Base-by-base conservation (phyloP, 169 alveolate genomes). In the Plasmodium fragile region DNA sequence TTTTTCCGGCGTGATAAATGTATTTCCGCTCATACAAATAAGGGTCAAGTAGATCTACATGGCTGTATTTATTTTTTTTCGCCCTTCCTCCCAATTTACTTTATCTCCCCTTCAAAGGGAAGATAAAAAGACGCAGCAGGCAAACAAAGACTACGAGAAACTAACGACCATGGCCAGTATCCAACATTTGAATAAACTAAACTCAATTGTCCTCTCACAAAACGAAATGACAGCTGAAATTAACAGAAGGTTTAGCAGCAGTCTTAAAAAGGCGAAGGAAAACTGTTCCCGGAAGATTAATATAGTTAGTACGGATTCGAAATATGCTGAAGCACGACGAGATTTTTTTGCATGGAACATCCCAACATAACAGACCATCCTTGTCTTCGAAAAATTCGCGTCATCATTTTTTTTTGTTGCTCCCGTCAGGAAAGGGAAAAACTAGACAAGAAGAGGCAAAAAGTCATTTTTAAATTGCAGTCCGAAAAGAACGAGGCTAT, bases 381-480 rank as follows among this genome's bases (percentile, higher is more conserved):
- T n/a, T 6, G n/a, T 65, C n/a, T 65, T 65, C 75, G 30, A 65
- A 28, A 28, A 5, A 4, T 36, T 2, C 39, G 30, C 75, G 36
- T 65, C 39, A 2, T 65, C 16, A 65, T 65, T 65, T 65, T 65
- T 18, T 59, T 0, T 59, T 59, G 2, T 65, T 28, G 30, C 75
- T n/a, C 75, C n/a, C 18, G 13, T 39, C 55, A 85, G 93, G 85
- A 85, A 52, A 85, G 93, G 69, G 93, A 85, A 39, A 53, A 85
- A 85, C 22, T 53, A 28, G 93, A 85, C 43, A 85, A 32, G 49
- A 39, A 85, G 45, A 85, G 93, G 45, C 93, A 85, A 73, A 85
- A 85, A n/a, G 39, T 45, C 59, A 85, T 85, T 52, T 85, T 85
- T 13, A 75, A 75, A 52, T 73, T 85, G 69, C 93, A 85, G 65